Evolutionary conservation across 176 grass and related monocot genomes (phyloP), one percentile per base, ranked within the genome.

Genomic region (Triticum monococcum): DNA sequence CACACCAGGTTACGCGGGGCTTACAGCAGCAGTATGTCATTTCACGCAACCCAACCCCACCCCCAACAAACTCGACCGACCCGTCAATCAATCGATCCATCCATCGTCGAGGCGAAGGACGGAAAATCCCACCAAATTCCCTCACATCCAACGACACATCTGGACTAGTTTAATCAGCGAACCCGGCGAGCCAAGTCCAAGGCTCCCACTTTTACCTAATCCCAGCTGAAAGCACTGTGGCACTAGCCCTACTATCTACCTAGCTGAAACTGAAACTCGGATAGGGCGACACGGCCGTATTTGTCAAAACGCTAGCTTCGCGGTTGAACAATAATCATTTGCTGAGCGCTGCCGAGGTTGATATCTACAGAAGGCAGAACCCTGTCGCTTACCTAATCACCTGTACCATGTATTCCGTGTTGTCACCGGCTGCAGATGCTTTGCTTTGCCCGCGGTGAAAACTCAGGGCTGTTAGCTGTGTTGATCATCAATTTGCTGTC

Each of bases 91-190:
- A 9, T 28, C 40, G 3, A 46, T 40, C 38, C 33, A 36, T 36
- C 35, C 5, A 57, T 57, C 38, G 78, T 82, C 64, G 64, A 57
- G 40, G 36, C 0, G 4, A 28, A 56, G 82, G 78, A 65, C 56
- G 77, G 24, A 20, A 81, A 91, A 91, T 88, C 90, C 85, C 82
- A 91, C 86, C 90, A 85, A 88, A 72, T 85, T 88, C 81, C 5
- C 30, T 70, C 75, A 77, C 81, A 81, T 36, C 64, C 32, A 88
- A 85, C 78, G 81, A 22, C 13, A 33, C 83, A 10, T 70, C 40
- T 23, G 33, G 54, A 43, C 41, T 82, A 72, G 76, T 81, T 87
- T 91, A 70, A 14, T 70, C 64, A 6, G 12, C 4, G 80, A 37
- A 23, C 46, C 25, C 28, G 43, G 43, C 43, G 43, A 12, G 11